These are phyloP conservation scores for Alternaria postmessia DNA, from an alignment of 2,329 filamentous ascomycete species.

Conservation along the genomic window DNA sequence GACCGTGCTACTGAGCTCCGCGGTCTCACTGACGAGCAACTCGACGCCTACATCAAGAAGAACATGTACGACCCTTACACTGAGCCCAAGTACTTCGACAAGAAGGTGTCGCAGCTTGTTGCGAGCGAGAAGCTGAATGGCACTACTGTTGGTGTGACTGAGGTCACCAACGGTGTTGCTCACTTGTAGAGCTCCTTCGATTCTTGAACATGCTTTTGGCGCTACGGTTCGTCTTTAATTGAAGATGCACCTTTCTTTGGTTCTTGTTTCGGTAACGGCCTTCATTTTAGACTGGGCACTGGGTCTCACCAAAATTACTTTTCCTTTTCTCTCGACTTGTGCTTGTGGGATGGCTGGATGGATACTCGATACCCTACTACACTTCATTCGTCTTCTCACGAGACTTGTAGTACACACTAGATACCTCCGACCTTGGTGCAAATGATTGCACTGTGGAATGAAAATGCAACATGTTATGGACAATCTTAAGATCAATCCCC, in stretches of 20 bases:
- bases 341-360: slow-evolving; percentile 23
- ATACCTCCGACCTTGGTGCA: slow-evolving; percentile 7
- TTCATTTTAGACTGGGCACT: slow-evolving; percentile 31
- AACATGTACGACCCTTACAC: slow-evolving; percentile 62
- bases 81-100: slow-evolving; percentile 53
- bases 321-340: slow-evolving; percentile 4
- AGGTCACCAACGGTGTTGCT: slow-evolving; percentile 39
- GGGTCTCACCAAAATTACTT: slow-evolving; percentile 19
- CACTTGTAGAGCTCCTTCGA: slow-evolving; percentile 38
- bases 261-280: slow-evolving; percentile 25
- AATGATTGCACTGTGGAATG: slow-evolving; percentile 5
- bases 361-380: slow-evolving; percentile 38
- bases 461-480: slow-evolving; percentile 13
- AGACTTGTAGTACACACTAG: slow-evolving; percentile 14
- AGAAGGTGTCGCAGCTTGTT: slow-evolving; percentile 49
- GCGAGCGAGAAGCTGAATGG: slow-evolving; percentile 33
- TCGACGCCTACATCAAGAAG: slow-evolving; percentile 69
- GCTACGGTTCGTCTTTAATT: slow-evolving; percentile 7
- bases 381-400: slow-evolving; percentile 24
- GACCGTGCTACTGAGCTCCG: slow-evolving; percentile 67
- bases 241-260: neutral
- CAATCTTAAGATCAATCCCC: neutral
- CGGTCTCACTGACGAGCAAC: slow-evolving; percentile 70
- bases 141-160: slow-evolving; percentile 34
- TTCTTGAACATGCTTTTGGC: slow-evolving; percentile 18